phyloP scores from a whole-genome alignment of 1,284 basidiomycete genomes.

The Cryptococcus amylolentus region DNA sequence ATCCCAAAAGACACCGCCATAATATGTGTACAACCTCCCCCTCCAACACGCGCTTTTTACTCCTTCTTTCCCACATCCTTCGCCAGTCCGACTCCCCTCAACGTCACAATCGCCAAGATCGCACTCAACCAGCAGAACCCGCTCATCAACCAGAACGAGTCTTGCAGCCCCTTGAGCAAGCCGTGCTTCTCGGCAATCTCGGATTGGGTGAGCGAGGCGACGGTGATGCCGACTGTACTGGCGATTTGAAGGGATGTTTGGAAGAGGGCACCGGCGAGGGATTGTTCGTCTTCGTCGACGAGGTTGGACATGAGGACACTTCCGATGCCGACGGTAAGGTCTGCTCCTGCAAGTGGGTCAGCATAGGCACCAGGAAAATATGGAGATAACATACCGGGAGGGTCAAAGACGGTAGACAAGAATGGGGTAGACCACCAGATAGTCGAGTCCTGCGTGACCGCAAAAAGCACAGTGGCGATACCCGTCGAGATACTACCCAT shows the following conservation, averaged over 20 bases:
- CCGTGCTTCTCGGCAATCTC: conserved; percentile 11
- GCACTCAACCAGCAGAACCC: conserved; percentile 20
- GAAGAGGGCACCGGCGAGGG: conserved; percentile 34
- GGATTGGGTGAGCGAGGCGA: conserved; percentile 19
- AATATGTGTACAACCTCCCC: too few species aligned
- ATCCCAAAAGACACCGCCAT: too few species aligned
- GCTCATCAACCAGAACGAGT: conserved; percentile 25
- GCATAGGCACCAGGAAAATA: too few species aligned
- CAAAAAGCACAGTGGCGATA: conserved; percentile 29
- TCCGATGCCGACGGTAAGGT: conserved; percentile 18
- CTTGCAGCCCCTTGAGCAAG: conserved; percentile 18
- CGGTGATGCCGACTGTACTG: conserved; percentile 28
- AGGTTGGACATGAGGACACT: conserved; percentile 1
- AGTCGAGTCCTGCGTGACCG: conserved; percentile 19
- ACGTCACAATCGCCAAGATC: conserved; percentile 11
- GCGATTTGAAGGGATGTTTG: conserved; percentile 31
- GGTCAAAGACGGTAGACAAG: conserved; percentile 27
- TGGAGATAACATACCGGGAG: conserved; percentile 18
- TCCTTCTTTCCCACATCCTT: conserved; percentile 16
- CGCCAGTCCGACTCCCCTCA: conserved; percentile 18
- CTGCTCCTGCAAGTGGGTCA: conserved; percentile 5
- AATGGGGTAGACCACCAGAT: conserved; percentile 40
- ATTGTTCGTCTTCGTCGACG: conserved; percentile 24
- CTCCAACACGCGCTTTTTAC: background rate
- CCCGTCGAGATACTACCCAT: conserved; percentile 24